These are phyloP conservation scores for Sonneratia caseolaris DNA, from an alignment of 345 rosid species.

Conservation along the genomic window DNA sequence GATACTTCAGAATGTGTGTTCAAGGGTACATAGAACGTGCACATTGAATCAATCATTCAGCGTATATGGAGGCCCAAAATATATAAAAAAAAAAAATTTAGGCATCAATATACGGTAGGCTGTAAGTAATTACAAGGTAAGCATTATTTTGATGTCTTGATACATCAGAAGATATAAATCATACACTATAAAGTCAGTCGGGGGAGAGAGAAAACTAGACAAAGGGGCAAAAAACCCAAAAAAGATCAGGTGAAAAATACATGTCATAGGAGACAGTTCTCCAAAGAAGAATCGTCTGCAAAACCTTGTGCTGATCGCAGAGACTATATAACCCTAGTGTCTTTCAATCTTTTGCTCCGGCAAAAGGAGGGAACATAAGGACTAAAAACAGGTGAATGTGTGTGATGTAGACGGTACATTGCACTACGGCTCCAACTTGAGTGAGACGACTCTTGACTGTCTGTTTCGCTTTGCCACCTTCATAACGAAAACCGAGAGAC, in stretches of 20 bases:
- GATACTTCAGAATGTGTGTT: conserved; percentile 26
- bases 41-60: too few species aligned
- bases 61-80: too few species aligned
- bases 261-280: not conserved
- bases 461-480: conserved; percentile 92
- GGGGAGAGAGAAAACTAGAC: not conserved
- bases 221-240: not conserved
- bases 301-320: too few species aligned
- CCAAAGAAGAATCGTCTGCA: too few species aligned
- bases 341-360: too few species aligned
- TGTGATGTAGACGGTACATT: too few species aligned
- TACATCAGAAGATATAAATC: not conserved
- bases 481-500: conserved; percentile 68
- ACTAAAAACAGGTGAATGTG: too few species aligned
- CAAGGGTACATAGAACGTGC: too few species aligned
- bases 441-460: conserved; percentile 74
- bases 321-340: too few species aligned
- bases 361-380: too few species aligned
- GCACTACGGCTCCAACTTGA: too few species aligned
- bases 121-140: not conserved
- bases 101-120: not conserved
- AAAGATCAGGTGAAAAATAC: not conserved
- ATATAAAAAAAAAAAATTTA: too few species aligned
- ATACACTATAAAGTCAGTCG: not conserved
- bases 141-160: not conserved